phyloP scores from a whole-genome alignment of 495 filamentous ascomycete genomes.

The Xylaria scruposa region DNA sequence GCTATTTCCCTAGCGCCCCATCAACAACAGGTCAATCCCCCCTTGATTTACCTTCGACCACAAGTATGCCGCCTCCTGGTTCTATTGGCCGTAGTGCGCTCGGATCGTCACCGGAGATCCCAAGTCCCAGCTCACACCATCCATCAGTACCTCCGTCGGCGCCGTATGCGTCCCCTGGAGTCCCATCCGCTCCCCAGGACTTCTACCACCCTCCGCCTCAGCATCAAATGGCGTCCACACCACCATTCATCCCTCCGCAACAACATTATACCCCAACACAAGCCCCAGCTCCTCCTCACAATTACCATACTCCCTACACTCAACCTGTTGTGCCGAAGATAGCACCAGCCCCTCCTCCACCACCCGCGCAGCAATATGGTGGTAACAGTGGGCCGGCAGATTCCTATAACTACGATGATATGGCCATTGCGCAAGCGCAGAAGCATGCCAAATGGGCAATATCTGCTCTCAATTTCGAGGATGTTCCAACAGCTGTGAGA shows the following conservation, averaged over 20 bases:
- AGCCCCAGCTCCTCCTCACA: conserved; percentile 29
- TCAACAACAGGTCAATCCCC: conserved; percentile 29
- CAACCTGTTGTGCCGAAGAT: conserved; percentile 27
- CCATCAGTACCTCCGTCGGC: conserved; percentile 32
- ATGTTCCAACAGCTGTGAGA: conserved; percentile 87
- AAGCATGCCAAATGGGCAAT: conserved; percentile 98
- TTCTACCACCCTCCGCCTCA: conserved; percentile 33
- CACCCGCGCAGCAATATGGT: conserved; percentile 32
- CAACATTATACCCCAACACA: conserved; percentile 27
- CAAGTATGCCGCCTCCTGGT: conserved; percentile 37
- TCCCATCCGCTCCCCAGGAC: conserved; percentile 33
- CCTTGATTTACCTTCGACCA: conserved; percentile 38
- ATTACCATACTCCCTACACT: conserved; percentile 28
- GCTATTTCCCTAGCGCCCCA: conserved; percentile 36
- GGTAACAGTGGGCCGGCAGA: conserved; percentile 23
- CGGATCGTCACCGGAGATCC: conserved; percentile 33
- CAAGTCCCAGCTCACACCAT: conserved; percentile 37
- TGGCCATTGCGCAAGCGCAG: conserved; percentile 77
- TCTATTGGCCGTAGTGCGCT: conserved; percentile 8
- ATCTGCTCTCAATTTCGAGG: conserved; percentile 95
- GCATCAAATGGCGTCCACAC: conserved; percentile 23
- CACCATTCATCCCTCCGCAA: conserved; percentile 29
- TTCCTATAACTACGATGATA: conserved; percentile 64
- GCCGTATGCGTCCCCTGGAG: conserved; percentile 19
- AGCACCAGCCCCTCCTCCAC: conserved; percentile 24